Conservation (phyloP, 1,284 basidiomycete species). For the Fomitopsis betulina region DNA sequence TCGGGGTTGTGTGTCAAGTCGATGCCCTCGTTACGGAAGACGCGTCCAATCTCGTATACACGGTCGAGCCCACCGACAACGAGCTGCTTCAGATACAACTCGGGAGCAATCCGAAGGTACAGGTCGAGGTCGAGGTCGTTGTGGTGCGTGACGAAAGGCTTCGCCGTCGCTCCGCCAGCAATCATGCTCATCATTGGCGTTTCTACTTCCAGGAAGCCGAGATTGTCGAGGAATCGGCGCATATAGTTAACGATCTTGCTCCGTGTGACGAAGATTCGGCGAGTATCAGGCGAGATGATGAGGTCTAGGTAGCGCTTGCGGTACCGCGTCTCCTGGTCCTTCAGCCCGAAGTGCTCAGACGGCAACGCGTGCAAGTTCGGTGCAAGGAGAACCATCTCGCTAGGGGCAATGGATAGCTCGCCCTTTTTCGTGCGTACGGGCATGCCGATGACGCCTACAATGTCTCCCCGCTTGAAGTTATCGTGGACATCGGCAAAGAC, state of each 20-base stretch:
- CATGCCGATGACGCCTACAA: constrained; percentile 88
- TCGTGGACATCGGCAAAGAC: constrained; percentile 78
- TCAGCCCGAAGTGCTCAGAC: constrained; percentile 85
- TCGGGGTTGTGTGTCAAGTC: constrained; percentile 98
- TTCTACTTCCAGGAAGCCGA: constrained; percentile 98
- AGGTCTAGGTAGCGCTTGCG: constrained; percentile 99
- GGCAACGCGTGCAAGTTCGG: constrained; percentile 97
- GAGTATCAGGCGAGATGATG: constrained; percentile 90
- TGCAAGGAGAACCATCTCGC: constrained; percentile 83
- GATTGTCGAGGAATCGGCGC: constrained; percentile 85
- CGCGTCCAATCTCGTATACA: constrained; percentile 97
- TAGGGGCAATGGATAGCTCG: constrained; percentile 89
- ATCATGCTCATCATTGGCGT: constrained; percentile 98
- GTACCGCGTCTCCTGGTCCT: constrained; percentile 97
- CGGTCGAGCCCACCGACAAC: constrained; percentile 96
- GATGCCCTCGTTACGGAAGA: constrained; percentile 98
- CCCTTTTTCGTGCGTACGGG: constrained; percentile 95
- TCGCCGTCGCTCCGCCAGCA: constrained; percentile 96
- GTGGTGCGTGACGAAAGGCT: constrained; percentile 98
- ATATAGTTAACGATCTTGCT: constrained; percentile 88
- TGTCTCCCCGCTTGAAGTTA: constrained; percentile 91
- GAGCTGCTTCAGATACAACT: constrained; percentile 97
- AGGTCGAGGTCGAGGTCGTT: constrained; percentile 97
- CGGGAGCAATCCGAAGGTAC: constrained; percentile 97
- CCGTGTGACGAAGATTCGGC: constrained; percentile 90